A percentile compares a stretch with the other conserved stretches of the same genome.
Evolutionary conservation across 2,329 filamentous ascomycete species (phyloP).

Genomic region (Fusarium solani-melongenae): DNA sequence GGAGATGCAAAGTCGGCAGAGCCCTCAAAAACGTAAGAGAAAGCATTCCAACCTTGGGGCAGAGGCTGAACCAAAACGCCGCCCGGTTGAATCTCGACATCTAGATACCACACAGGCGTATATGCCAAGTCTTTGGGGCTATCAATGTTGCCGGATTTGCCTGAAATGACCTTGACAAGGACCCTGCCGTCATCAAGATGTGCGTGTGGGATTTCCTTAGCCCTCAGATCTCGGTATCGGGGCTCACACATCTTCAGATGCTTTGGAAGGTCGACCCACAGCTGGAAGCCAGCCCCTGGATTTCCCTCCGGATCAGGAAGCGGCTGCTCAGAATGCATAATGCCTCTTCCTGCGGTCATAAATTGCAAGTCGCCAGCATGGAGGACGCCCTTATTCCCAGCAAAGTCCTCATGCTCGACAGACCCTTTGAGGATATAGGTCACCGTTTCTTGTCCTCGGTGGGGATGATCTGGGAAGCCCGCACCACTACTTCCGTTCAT

Average conservation of each 20-base stretch:
- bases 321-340: constrained; percentile 8
- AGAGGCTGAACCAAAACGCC: neutral
- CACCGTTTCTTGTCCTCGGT: constrained; percentile 8
- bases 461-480: constrained; percentile 7
- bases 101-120: constrained; percentile 6
- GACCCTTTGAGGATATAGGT: neutral
- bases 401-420: constrained; percentile 7
- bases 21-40: constrained; percentile 3
- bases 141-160: neutral
- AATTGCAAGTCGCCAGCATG: constrained; percentile 3
- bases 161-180: constrained; percentile 4
- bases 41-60: constrained; percentile 7
- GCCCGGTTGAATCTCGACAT: constrained; percentile 6
- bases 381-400: constrained; percentile 1
- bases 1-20: neutral
- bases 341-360: constrained; percentile 7
- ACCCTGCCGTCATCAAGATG: neutral
- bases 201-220: neutral
- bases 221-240: constrained; percentile 6
- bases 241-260: constrained; percentile 9
- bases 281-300: neutral
- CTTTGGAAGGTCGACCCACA: constrained; percentile 7
- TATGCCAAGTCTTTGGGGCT: constrained; percentile 2
- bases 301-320: neutral
- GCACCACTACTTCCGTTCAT: neutral